Percentiles rank a stretch among this genome's conserved stretches.
phyloP scores from a whole-genome alignment of 129 eudicot species.

The Helichrysum umbraculigerum region DNA sequence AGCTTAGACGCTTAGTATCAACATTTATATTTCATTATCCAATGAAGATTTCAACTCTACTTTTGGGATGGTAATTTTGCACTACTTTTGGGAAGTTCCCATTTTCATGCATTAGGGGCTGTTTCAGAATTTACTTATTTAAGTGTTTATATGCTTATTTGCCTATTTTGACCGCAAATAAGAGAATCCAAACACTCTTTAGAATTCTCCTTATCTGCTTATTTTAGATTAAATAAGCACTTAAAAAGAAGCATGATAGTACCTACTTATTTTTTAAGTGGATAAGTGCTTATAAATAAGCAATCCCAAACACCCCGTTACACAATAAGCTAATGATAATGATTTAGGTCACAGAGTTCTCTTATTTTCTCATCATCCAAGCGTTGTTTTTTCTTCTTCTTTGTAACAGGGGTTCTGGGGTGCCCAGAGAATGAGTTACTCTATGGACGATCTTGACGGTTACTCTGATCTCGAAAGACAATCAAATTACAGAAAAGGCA shows the following conservation, averaged over 20 bases:
- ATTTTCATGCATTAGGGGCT: too few species aligned
- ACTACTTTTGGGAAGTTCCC: not conserved
- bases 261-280: too few species aligned
- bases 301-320: too few species aligned
- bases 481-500: slow-evolving; percentile 30
- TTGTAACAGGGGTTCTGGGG: slow-evolving; percentile 64
- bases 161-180: too few species aligned
- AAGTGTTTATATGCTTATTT: too few species aligned
- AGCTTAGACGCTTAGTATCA: not conserved
- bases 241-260: too few species aligned
- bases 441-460: slow-evolving; percentile 44
- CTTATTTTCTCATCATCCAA: not conserved
- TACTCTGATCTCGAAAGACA: slow-evolving; percentile 33
- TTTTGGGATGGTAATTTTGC: not conserved
- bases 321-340: not conserved
- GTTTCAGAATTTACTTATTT: too few species aligned
- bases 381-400: not conserved
- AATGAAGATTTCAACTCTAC: not conserved
- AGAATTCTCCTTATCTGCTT: too few species aligned
- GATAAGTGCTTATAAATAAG: too few species aligned
- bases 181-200: too few species aligned
- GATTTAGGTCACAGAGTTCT: not conserved
- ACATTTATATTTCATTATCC: not conserved
- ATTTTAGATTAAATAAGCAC: too few species aligned
- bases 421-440: slow-evolving; percentile 41